Conservation (phyloP, 1,284 basidiomycete species). For the Termitomyces sp. region DNA sequence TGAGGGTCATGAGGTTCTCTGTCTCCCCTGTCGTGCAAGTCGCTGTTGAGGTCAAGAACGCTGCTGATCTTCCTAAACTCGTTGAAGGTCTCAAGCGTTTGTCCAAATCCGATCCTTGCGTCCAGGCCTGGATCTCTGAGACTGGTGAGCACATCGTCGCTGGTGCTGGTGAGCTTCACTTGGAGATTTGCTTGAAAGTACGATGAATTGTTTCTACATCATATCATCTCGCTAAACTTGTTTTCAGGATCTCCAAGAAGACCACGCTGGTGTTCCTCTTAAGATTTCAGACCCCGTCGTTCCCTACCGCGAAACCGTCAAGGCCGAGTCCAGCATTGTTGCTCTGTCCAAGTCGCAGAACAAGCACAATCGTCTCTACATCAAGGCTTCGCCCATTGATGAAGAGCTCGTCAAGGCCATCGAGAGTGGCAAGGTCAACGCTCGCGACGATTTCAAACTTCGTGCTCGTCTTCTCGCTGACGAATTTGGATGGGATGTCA, state of each 20-base stretch:
- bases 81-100: slow-evolving; percentile 99
- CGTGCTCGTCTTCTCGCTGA: slow-evolving; percentile 96
- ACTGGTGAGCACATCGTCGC: slow-evolving; percentile 99
- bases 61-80: slow-evolving; percentile 96
- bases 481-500: slow-evolving; percentile 98
- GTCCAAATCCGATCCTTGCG: slow-evolving; percentile 99
- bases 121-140: slow-evolving; percentile 92
- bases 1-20: slow-evolving; percentile 99
- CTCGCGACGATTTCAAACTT: slow-evolving; percentile 97
- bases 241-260: slow-evolving; percentile 89
- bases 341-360: slow-evolving; percentile 99
- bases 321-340: slow-evolving; percentile 91
- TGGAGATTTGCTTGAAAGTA: slow-evolving; percentile 99
- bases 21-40: slow-evolving; percentile 99
- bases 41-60: slow-evolving; percentile 99
- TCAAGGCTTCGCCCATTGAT: slow-evolving; percentile 88
- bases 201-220: slow-evolving; percentile 8
- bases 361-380: slow-evolving; percentile 99
- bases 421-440: slow-evolving; percentile 80
- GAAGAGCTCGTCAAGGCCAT: slow-evolving; percentile 95
- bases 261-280: slow-evolving; percentile 98
- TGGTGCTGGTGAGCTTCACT: slow-evolving; percentile 97
- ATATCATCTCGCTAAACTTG: slow-evolving; percentile 2
- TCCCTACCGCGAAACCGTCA: slow-evolving; percentile 97
- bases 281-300: slow-evolving; percentile 99